phyloP scores from a whole-genome alignment of 2,329 filamentous ascomycete species.

The Zymoseptoria tritici region DNA sequence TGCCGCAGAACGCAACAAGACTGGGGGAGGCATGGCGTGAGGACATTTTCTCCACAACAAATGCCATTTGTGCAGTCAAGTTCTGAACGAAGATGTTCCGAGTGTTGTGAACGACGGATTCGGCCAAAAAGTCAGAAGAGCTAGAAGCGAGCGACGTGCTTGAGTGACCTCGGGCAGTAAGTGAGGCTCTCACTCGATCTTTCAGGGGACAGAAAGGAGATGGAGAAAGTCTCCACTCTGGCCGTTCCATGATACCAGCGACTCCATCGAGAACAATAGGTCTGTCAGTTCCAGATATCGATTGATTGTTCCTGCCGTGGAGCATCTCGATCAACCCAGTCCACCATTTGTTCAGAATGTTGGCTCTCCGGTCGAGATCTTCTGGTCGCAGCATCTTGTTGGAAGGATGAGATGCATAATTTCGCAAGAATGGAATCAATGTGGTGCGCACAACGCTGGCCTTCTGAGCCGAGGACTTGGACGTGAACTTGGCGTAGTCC shows the following conservation, averaged over 20 bases:
- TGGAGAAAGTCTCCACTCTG: constrained; percentile 75
- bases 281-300: constrained; percentile 75
- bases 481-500: constrained; percentile 65
- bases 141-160: constrained; percentile 53
- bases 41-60: constrained; percentile 85
- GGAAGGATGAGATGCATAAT: constrained; percentile 60
- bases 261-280: constrained; percentile 72
- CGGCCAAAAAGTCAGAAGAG: constrained; percentile 59
- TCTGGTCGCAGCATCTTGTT: constrained; percentile 62
- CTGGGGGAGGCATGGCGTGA: constrained; percentile 61
- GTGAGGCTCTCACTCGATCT: constrained; percentile 44
- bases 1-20: constrained; percentile 74
- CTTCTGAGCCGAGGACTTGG: constrained; percentile 66
- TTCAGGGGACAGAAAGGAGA: constrained; percentile 57
- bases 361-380: constrained; percentile 71
- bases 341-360: constrained; percentile 89
- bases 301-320: constrained; percentile 65
- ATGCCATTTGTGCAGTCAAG: constrained; percentile 71
- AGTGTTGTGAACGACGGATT: constrained; percentile 81
- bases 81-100: constrained; percentile 80
- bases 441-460: constrained; percentile 65
- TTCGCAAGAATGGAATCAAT: constrained; percentile 69
- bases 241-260: constrained; percentile 75
- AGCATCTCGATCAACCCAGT: constrained; percentile 72
- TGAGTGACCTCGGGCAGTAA: constrained; percentile 43